Conservation (phyloP, 75 land plant genomes). For the Cupressus sempervirens region DNA sequence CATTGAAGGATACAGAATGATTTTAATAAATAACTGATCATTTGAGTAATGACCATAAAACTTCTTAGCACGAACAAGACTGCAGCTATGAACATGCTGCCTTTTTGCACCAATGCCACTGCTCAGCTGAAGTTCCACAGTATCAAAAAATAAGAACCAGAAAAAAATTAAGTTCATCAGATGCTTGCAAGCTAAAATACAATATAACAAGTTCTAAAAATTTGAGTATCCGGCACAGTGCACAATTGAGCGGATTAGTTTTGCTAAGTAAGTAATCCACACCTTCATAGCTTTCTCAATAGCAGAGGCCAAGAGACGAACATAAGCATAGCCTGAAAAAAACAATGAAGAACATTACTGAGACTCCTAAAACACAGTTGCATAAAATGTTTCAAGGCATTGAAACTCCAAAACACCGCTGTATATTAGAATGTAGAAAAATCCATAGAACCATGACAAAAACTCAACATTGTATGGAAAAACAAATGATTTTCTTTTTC, state of each 20-base stretch:
- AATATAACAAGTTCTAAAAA: neutral
- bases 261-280: neutral
- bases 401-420: neutral
- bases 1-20: slow-evolving; percentile 76
- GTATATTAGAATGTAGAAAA: neutral
- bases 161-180: neutral
- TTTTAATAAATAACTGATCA: slow-evolving; percentile 87
- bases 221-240: neutral
- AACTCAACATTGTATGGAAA: neutral
- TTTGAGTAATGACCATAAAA: slow-evolving; percentile 82
- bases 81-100: slow-evolving; percentile 88
- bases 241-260: slow-evolving; percentile 6
- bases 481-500: neutral
- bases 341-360: neutral
- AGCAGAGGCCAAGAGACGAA: slow-evolving; percentile 41
- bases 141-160: neutral
- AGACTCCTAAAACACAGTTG: neutral
- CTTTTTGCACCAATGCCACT: slow-evolving; percentile 61
- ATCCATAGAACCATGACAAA: neutral
- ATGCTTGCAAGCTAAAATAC: neutral
- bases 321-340: slow-evolving; percentile 44
- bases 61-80: slow-evolving; percentile 77
- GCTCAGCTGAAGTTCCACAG: slow-evolving; percentile 33
- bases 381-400: neutral
- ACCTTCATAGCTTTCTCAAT: slow-evolving; percentile 93